Conservation (phyloP, 257 asterid species). For the Solanum lycopersicoides region DNA sequence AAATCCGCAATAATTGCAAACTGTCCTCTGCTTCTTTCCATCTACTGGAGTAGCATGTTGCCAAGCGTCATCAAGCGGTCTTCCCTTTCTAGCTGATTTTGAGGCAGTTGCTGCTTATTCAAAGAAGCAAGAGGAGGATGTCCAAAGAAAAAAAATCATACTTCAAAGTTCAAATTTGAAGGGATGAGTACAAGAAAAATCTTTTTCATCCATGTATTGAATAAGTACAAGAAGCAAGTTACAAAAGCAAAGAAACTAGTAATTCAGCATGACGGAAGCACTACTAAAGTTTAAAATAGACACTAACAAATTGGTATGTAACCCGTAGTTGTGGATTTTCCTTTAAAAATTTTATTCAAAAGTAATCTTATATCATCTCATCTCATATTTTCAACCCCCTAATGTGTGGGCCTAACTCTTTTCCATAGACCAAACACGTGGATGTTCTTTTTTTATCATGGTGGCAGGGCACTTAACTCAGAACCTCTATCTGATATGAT, state of each 20-base stretch:
- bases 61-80: constrained; percentile 49
- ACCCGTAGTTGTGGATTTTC: not conserved
- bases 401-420: not conserved
- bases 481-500: not conserved
- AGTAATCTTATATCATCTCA: not conserved
- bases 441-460: not conserved
- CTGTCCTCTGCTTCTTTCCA: constrained; percentile 38
- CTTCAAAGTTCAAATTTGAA: not conserved
- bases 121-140: not conserved
- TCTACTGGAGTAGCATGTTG: constrained; percentile 36
- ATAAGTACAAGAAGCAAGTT: not conserved
- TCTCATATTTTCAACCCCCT: not conserved
- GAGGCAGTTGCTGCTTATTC: constrained; percentile 7
- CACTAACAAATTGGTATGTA: not conserved
- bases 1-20: constrained; percentile 36
- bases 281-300: not conserved
- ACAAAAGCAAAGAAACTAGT: not conserved
- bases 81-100: constrained; percentile 31
- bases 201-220: not conserved
- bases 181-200: not conserved
- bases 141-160: not conserved
- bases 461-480: not conserved
- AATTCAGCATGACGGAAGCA: not conserved
- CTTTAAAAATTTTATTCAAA: not conserved
- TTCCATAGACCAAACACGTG: not conserved